phyloP scores from a whole-genome alignment of 2,329 filamentous ascomycete genomes.

The Colletotrichum eremochloae region DNA sequence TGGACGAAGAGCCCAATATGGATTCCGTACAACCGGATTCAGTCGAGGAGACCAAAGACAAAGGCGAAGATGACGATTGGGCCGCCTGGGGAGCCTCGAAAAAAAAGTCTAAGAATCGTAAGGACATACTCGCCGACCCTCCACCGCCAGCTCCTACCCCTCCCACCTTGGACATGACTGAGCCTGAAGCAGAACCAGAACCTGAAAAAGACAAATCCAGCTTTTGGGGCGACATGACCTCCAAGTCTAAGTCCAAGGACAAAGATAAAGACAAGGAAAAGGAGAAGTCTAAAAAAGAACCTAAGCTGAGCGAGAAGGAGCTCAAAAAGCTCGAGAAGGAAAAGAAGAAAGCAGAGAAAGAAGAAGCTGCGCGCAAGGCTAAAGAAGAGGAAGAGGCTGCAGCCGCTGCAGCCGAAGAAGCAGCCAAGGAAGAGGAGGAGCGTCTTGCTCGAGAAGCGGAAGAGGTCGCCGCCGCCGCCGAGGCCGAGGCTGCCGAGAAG shows the following conservation, averaged over 20 bases:
- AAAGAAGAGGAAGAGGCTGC: slow-evolving; percentile 52
- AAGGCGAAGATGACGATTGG: slow-evolving; percentile 60
- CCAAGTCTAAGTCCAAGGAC: slow-evolving; percentile 56
- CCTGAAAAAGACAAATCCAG: slow-evolving; percentile 46
- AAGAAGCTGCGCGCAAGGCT: slow-evolving; percentile 58
- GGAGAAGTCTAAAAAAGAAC: slow-evolving; percentile 59
- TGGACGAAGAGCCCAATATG: slow-evolving; percentile 58
- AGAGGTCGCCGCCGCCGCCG: slow-evolving; percentile 48
- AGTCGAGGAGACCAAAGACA: slow-evolving; percentile 58
- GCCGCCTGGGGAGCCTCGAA: slow-evolving; percentile 57
- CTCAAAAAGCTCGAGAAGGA: slow-evolving; percentile 65
- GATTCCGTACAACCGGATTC: slow-evolving; percentile 62
- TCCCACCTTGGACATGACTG: slow-evolving; percentile 61
- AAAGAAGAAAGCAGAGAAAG: slow-evolving; percentile 59
- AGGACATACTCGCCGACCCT: slow-evolving; percentile 56
- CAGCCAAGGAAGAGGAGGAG: slow-evolving; percentile 49
- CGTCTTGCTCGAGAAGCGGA: slow-evolving; percentile 48
- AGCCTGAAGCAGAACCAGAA: slow-evolving; percentile 55
- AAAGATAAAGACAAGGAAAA: slow-evolving; percentile 52
- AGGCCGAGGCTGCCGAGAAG: slow-evolving; percentile 49
- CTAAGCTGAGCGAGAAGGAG: slow-evolving; percentile 64
- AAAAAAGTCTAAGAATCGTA: slow-evolving; percentile 58
- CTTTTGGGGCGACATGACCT: slow-evolving; percentile 53
- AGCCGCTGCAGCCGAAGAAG: slow-evolving; percentile 46
- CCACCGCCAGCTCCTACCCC: slow-evolving; percentile 64